These are phyloP conservation scores for Boletus sensibilis DNA, from an alignment of 768 basidiomycete species.

Conservation along the genomic window DNA sequence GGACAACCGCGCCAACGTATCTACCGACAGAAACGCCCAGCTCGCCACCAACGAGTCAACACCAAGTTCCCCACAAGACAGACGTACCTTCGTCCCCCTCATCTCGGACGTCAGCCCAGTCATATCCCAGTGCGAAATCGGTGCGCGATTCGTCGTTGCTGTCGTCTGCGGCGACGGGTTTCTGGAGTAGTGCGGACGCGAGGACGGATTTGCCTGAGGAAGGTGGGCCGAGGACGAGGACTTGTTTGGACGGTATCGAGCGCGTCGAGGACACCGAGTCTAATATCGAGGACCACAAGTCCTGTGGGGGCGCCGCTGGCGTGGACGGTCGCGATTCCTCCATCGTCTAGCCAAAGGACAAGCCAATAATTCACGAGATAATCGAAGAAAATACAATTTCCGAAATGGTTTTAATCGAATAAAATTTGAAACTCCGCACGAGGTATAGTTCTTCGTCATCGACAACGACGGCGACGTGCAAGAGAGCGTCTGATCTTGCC, in stretches of 20 bases:
- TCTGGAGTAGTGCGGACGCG: conserved; percentile 69
- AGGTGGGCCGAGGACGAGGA: conserved; percentile 80
- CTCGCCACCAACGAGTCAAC: neutral
- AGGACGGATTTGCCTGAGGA: conserved; percentile 77
- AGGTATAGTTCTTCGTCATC: conserved; percentile 6
- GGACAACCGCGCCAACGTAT: conserved; percentile 85
- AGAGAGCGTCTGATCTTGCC: neutral
- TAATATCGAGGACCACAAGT: conserved; percentile 92
- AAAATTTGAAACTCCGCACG: conserved; percentile 28
- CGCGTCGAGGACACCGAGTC: conserved; percentile 81
- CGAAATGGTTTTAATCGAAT: neutral
- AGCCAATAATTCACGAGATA: neutral
- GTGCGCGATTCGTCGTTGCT: conserved; percentile 55
- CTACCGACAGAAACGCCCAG: conserved; percentile 38
- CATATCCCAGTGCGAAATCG: conserved; percentile 89
- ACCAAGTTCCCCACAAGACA: neutral
- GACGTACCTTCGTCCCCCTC: conserved; percentile 89
- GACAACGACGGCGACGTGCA: conserved; percentile 3
- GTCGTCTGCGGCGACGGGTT: conserved; percentile 51
- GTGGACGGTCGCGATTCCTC: conserved; percentile 57
- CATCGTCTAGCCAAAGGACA: conserved; percentile 25
- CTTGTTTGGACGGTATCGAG: conserved; percentile 82
- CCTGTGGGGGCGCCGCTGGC: conserved; percentile 71
- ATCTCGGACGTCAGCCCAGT: conserved; percentile 87
- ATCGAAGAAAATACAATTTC: neutral